Percentiles rank a stretch among this genome's conserved stretches.
Evolutionary conservation across 1,139 yeast species (phyloP).

Genomic region (Ogataea hybrid): DNA sequence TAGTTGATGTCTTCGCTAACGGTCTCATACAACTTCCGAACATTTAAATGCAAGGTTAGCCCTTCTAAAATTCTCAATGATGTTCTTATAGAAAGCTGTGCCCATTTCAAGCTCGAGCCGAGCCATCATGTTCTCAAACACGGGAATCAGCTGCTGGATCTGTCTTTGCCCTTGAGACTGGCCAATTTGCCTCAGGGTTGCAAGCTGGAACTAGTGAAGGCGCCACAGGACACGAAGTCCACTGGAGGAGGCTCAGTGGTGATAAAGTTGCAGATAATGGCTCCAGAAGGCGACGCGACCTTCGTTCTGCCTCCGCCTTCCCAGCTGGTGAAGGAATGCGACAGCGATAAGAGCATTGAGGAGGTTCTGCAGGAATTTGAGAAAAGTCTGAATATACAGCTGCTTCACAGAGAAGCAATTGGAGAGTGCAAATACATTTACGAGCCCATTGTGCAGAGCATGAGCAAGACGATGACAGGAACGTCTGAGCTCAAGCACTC

Average conservation of each 20-base stretch:
- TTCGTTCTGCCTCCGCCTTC: conserved; percentile 14
- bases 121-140: conserved; percentile 16
- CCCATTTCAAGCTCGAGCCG: conserved; percentile 22
- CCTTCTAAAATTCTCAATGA: conserved; percentile 23
- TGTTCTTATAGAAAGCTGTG: conserved; percentile 20
- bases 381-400: conserved; percentile 5
- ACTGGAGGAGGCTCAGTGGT: conserved; percentile 13
- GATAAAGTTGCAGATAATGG: conserved; percentile 23
- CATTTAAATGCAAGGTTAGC: conserved; percentile 20
- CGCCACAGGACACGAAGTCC: not conserved
- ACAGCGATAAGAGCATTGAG: conserved; percentile 9
- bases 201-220: conserved; percentile 24
- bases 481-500: conserved; percentile 19
- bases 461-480: conserved; percentile 19
- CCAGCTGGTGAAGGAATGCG: conserved; percentile 18
- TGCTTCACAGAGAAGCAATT: conserved; percentile 10
- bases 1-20: conserved; percentile 23
- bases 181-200: conserved; percentile 31
- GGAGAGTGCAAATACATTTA: conserved; percentile 10
- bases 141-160: conserved; percentile 22
- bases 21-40: conserved; percentile 19
- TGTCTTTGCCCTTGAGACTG: conserved; percentile 31
- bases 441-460: conserved; percentile 26
- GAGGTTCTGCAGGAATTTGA: conserved; percentile 22
- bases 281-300: conserved; percentile 17